Base-by-base conservation (phyloP, 148 eudicot species). In the Beta vulgaris region DNA sequence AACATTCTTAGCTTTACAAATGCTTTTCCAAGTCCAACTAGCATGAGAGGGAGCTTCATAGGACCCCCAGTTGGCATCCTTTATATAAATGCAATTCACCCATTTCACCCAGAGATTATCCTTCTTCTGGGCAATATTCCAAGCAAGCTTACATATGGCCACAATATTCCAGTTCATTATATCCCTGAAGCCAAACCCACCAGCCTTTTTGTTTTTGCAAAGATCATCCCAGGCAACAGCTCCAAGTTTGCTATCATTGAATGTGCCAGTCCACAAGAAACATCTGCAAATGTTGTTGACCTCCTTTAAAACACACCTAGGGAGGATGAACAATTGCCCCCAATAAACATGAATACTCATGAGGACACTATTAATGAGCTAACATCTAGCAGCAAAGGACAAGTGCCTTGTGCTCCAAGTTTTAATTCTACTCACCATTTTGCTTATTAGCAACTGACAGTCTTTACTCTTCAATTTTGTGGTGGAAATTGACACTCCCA, bases 111-210 rank as follows among this genome's bases (percentile, higher is more conserved):
- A n/a, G n/a, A n/a, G n/a, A n/a, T n/a, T n/a, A n/a, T n/a, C n/a
- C n/a, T n/a, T n/a, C n/a, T n/a, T n/a, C n/a, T n/a, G n/a, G n/a
- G 68, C 68, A 31, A 63, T 31, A 3, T 39, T 25, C 68, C 68
- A 63, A 3, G 19, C 40, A 29, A 7, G 19, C 40, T 31, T 63
- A 7, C 39, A 36, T 9, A 63, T 9, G 2, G 39, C 37, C 4
- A 39, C 40, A 6, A 3, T 29, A 63, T 63, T 63, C 68, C 68
- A 63, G 13, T 7, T 4, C 11, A 25, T 12, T 7, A 10, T 31
- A 63, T 63, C 19, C 2, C 3, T 7, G 8, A 63, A 10, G 3
- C 68, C 68, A 4, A 63, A 63, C 1, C 68, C 68, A 31, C 68
- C 18, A 23, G 29, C 5, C 40, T 31, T 31, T 39, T 63, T 63